These are phyloP conservation scores for Xerocomus spinulosus DNA, from an alignment of 768 basidiomycete genomes.

Conservation along the genomic window DNA sequence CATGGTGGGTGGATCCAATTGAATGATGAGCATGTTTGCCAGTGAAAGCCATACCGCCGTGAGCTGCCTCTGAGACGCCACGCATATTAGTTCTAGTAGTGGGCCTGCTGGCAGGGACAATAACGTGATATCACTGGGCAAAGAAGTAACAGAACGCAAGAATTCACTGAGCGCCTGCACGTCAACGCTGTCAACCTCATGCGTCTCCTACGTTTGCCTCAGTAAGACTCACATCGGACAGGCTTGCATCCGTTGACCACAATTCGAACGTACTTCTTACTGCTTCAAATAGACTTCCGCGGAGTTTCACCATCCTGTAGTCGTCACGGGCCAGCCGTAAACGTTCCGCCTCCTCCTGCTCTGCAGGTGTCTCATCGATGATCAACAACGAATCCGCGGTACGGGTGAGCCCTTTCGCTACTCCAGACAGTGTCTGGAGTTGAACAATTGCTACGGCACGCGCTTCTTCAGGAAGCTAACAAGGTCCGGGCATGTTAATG, in stretches of 20 bases:
- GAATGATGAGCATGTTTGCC: constrained; percentile 72
- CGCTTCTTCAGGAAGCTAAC: constrained; percentile 70
- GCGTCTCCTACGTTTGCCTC: not conserved
- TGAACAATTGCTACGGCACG: constrained; percentile 62
- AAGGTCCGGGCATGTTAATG: not conserved
- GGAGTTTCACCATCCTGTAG: constrained; percentile 53
- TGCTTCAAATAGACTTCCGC: constrained; percentile 60
- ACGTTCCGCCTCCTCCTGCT: constrained; percentile 45
- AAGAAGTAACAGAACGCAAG: constrained; percentile 79
- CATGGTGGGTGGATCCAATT: constrained; percentile 68
- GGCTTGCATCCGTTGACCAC: constrained; percentile 76
- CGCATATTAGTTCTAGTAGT: constrained; percentile 71
- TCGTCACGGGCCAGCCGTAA: constrained; percentile 64
- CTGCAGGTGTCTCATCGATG: constrained; percentile 53
- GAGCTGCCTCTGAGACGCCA: constrained; percentile 64
- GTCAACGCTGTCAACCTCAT: constrained; percentile 3
- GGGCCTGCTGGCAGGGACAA: constrained; percentile 80
- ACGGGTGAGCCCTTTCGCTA: constrained; percentile 83
- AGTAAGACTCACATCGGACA: constrained; percentile 63
- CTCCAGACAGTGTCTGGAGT: constrained; percentile 76
- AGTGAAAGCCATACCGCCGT: constrained; percentile 84
- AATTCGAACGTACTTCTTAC: constrained; percentile 60
- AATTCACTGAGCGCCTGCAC: constrained; percentile 73
- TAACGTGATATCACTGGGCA: constrained; percentile 72
- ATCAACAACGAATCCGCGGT: constrained; percentile 63